Conservation (phyloP, 257 asterid genomes). For the Nicotiana undulata region DNA sequence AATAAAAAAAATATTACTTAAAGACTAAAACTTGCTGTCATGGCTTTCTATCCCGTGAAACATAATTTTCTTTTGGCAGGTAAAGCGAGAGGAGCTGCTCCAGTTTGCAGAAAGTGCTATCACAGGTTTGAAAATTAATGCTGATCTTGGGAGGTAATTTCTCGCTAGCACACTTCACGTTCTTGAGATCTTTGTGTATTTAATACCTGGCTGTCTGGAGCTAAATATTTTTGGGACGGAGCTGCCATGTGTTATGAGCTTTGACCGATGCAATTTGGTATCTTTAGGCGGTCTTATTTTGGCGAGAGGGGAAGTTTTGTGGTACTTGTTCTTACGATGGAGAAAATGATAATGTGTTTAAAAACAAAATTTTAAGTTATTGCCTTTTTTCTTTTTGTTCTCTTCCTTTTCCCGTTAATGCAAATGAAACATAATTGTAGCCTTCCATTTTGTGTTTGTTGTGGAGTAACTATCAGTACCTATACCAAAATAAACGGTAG, state of each 20-base stretch:
- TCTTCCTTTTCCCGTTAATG: not conserved
- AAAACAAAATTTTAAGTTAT: not conserved
- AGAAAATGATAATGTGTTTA: not conserved
- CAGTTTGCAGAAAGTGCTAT: slow-evolving; percentile 96
- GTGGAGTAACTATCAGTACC: not conserved
- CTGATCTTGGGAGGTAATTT: slow-evolving; percentile 66
- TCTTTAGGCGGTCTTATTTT: not conserved
- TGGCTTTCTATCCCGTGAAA: not conserved
- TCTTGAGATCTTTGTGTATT: slow-evolving; percentile 4
- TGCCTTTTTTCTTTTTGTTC: not conserved
- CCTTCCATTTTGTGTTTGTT: not conserved
- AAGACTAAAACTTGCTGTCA: not conserved
- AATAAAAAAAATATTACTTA: not conserved
- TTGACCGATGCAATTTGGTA: not conserved
- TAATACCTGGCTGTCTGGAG: not conserved
- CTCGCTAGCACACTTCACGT: not conserved
- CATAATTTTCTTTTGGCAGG: slow-evolving; percentile 37
- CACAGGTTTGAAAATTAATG: slow-evolving; percentile 88
- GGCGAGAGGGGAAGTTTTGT: not conserved
- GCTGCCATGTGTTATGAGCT: not conserved
- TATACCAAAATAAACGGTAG: not conserved
- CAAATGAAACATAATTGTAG: not conserved
- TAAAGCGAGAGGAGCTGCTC: slow-evolving; percentile 91
- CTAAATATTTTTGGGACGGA: not conserved
- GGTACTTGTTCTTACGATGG: not conserved